Evolutionary conservation across 2,329 filamentous ascomycete species (phyloP), one percentile per base, ranked within the genome.

Genomic region (Diaporthe sp.): DNA sequence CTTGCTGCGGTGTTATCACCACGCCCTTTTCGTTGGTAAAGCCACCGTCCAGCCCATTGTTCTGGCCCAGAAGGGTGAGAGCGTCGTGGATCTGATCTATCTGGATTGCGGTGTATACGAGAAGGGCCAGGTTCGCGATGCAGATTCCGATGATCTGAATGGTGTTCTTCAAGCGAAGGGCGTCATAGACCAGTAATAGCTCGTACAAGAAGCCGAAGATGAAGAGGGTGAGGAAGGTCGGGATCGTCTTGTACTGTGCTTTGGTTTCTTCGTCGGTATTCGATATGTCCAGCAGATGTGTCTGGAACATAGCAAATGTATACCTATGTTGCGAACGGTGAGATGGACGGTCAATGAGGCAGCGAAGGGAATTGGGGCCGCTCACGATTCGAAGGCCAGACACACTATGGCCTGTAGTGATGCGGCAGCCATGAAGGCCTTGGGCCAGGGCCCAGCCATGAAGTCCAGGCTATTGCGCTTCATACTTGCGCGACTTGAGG

Each of bases 121-220:
- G 90, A 79, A 99, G 91, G 55, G 95, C 96, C 44, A 97, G 85
- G 84, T 99, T 98, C 86, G 97, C 97, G 75, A 97, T 87, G 85
- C 96, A 98, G 42, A 99, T 90, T 60, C 97, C 97, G 80, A 99
- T 98, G 83, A 98, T 90, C 84, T 99, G 97, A 88, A 99, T 99
- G 15, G 97, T 99, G 86, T 99, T 99, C 85, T 98, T 98, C 82
- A 96, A 89, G 78, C 95, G 93, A 75, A 99, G 88, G 22, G 96
- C 97, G 87, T 99, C 97, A 90, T 95, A 98, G 17, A 97, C 94
- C 72, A 99, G 88, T 39, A 97, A 87, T 44, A 98, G 87, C 82
- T 98, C 93, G 86, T 98, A 99, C 75, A 99, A 85, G 86, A 98
- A 98, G 77, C 95, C 97, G 84, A 99, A 98, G 84, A 98, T 98